Conservation (phyloP, 2,329 filamentous ascomycete genomes). For the Dactylonectria macrodidyma region DNA sequence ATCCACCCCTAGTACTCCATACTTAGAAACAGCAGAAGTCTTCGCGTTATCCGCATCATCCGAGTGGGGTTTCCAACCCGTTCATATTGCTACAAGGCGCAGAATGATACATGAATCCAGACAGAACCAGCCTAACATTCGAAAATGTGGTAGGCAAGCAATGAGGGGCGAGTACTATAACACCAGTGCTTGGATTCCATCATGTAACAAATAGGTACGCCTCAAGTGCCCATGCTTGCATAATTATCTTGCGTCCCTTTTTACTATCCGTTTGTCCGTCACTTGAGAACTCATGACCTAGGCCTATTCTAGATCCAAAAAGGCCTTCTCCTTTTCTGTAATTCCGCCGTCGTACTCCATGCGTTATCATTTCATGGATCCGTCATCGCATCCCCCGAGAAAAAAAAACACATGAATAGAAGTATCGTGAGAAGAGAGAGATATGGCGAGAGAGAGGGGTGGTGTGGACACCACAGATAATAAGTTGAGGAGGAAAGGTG, state of each 20-base stretch:
- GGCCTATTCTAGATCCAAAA: conserved; percentile 35
- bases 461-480: conserved; percentile 5
- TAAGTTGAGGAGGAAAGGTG: too few species aligned
- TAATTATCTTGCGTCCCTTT: conserved; percentile 34
- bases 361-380: conserved; percentile 44
- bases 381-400: conserved; percentile 39
- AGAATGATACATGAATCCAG: too few species aligned
- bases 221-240: conserved; percentile 35
- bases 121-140: not conserved
- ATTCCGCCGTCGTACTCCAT: conserved; percentile 41
- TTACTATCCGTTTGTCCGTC: conserved; percentile 33
- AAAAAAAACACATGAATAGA: conserved; percentile 31
- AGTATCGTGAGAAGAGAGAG: conserved; percentile 32
- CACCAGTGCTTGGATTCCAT: conserved; percentile 9
- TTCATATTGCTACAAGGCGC: not conserved
- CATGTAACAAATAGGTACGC: conserved; percentile 32
- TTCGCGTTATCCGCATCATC: too few species aligned
- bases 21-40: too few species aligned
- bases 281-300: conserved; percentile 36
- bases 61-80: too few species aligned
- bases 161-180: not conserved
- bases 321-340: conserved; percentile 38
- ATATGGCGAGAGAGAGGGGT: conserved; percentile 18
- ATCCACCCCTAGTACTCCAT: too few species aligned
- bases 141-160: not conserved